phyloP scores from a whole-genome alignment of 2,329 filamentous ascomycete species.

The Sclerotiophoma versabilis region DNA sequence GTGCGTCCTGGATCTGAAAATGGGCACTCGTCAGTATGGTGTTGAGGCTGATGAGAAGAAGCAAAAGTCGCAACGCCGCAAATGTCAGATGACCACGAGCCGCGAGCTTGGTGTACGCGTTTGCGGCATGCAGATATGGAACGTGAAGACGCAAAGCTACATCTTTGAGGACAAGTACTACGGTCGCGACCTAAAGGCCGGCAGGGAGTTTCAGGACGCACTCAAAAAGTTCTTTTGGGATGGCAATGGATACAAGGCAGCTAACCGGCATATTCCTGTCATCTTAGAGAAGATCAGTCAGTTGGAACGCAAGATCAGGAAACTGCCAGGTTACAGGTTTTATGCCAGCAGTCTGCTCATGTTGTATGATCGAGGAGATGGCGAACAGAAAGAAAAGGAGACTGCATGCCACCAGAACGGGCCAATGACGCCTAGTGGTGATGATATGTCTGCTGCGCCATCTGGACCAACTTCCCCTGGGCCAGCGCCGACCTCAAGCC shows the following conservation, averaged over 20 bases:
- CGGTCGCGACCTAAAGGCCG: slow-evolving; percentile 85
- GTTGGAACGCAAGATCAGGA: slow-evolving; percentile 82
- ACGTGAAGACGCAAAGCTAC: slow-evolving; percentile 80
- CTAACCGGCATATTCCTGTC: slow-evolving; percentile 84
- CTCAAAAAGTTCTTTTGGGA: slow-evolving; percentile 91
- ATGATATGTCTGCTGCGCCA: slow-evolving; percentile 26
- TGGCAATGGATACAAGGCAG: slow-evolving; percentile 79
- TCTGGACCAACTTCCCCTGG: slow-evolving; percentile 39
- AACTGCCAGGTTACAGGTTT: slow-evolving; percentile 85
- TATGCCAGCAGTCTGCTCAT: slow-evolving; percentile 95
- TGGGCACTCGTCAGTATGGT: slow-evolving; percentile 97
- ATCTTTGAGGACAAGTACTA: slow-evolving; percentile 99
- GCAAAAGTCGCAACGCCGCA: slow-evolving; percentile 87
- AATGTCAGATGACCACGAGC: slow-evolving; percentile 92
- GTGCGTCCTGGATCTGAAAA: slow-evolving; percentile 97
- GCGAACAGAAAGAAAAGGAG: slow-evolving; percentile 55
- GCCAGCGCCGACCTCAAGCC: slow-evolving; percentile 17
- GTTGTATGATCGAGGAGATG: slow-evolving; percentile 88
- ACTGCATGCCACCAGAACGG: slow-evolving; percentile 19
- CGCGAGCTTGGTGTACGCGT: slow-evolving; percentile 89
- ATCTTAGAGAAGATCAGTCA: slow-evolving; percentile 83
- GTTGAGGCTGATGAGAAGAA: slow-evolving; percentile 92
- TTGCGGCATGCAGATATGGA: slow-evolving; percentile 97
- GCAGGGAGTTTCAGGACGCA: slow-evolving; percentile 86
- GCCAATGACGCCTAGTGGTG: slow-evolving; percentile 23